phyloP scores from a whole-genome alignment of 116 monocot genomes.

The Papilionanthe hybrid region DNA sequence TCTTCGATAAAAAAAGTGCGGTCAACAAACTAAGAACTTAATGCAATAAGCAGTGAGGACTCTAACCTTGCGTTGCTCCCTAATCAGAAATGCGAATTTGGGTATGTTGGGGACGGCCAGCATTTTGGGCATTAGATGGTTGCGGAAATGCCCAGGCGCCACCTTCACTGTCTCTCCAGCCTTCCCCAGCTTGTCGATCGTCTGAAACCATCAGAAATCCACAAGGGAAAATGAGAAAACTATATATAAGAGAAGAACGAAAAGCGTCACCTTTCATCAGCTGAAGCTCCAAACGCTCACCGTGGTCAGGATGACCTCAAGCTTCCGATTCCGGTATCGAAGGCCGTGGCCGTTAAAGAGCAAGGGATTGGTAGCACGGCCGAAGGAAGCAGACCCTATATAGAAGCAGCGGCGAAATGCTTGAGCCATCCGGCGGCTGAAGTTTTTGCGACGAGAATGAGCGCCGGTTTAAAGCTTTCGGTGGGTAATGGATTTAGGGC shows the following conservation, averaged over 20 bases:
- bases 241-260: not conserved
- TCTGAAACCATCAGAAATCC: conserved; percentile 24
- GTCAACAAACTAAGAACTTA: not conserved
- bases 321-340: conserved; percentile 73
- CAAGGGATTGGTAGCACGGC: conserved; percentile 43
- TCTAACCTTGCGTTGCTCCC: conserved; percentile 69
- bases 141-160: conserved; percentile 89
- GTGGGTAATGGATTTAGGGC: too few species aligned
- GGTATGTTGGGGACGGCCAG: conserved; percentile 90
- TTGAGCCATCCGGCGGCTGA: conserved; percentile 3
- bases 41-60: not conserved
- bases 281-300: conserved; percentile 20
- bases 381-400: not conserved
- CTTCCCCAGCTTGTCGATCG: conserved; percentile 75
- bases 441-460: not conserved
- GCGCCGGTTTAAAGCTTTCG: not conserved
- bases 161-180: conserved; percentile 89
- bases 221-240: not conserved
- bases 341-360: conserved; percentile 64
- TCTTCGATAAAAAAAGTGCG: not conserved
- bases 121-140: conserved; percentile 93
- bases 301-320: conserved; percentile 94
- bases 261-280: not conserved
- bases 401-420: conserved; percentile 1
- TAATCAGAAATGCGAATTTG: conserved; percentile 60